A percentile compares a stretch with the other conserved stretches of the same genome.
These are phyloP conservation scores for Collariella sp. DNA, from an alignment of 495 filamentous ascomycete genomes.

Conservation along the genomic window DNA sequence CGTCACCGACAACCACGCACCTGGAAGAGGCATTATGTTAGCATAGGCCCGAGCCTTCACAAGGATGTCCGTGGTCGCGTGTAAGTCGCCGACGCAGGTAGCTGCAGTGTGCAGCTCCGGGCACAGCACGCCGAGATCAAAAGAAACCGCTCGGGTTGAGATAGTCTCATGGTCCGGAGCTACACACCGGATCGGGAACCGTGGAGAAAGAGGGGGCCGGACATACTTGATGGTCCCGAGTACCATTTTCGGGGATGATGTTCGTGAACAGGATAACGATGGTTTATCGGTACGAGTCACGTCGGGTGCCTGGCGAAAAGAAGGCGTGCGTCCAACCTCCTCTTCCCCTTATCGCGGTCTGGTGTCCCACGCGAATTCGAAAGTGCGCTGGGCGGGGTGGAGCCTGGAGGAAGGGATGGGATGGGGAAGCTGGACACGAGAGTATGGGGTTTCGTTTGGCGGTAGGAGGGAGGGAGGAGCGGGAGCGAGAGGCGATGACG, in stretches of 20 bases:
- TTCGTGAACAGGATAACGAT: slow-evolving; percentile 21
- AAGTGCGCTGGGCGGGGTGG: slow-evolving; percentile 22
- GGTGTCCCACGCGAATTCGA: slow-evolving; percentile 21
- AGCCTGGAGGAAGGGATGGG: slow-evolving; percentile 16
- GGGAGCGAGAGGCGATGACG: slow-evolving; percentile 19
- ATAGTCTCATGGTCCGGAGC: not conserved
- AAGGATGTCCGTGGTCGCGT: not conserved
- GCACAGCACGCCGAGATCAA: not conserved
- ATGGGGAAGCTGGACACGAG: slow-evolving; percentile 9
- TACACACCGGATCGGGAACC: not conserved
- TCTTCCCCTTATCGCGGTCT: slow-evolving; percentile 21
- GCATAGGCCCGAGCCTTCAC: not conserved
- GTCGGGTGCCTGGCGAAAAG: slow-evolving; percentile 10
- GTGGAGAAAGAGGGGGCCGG: slow-evolving; percentile 12
- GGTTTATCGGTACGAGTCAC: slow-evolving; percentile 14
- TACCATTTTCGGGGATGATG: slow-evolving; percentile 52
- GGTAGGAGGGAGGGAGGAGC: slow-evolving; percentile 11
- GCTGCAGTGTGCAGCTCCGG: not conserved
- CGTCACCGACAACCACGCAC: slow-evolving; percentile 97
- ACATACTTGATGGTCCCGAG: slow-evolving; percentile 80
- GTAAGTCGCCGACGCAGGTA: slow-evolving; percentile 10
- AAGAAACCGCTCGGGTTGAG: not conserved
- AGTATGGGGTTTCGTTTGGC: slow-evolving; percentile 9
- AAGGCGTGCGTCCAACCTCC: slow-evolving; percentile 16
- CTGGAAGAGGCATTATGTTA: slow-evolving; percentile 38